These are phyloP conservation scores for Rheum nobile DNA, from an alignment of 148 eudicot genomes.

Conservation along the genomic window DNA sequence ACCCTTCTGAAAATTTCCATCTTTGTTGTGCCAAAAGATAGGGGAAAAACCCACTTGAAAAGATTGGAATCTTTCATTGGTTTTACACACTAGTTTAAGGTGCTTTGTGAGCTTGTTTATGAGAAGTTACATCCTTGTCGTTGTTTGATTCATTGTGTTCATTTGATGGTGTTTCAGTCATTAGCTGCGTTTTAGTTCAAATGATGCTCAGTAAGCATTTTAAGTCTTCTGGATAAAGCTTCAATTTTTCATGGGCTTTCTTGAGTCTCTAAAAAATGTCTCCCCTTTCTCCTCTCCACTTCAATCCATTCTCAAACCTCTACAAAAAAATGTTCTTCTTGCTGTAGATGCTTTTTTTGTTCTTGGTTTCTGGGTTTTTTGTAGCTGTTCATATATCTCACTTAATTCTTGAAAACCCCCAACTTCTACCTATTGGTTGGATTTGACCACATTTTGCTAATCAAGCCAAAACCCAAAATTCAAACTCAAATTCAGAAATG, in stretches of 20 bases:
- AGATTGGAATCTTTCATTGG: slow-evolving; percentile 7
- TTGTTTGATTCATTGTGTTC: not conserved
- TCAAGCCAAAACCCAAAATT: not conserved
- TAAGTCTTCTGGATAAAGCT: not conserved
- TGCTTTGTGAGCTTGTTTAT: not conserved
- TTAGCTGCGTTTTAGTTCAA: not conserved
- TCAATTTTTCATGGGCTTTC: slow-evolving; percentile 7
- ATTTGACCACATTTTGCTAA: not conserved
- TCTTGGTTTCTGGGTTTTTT: slow-evolving; percentile 7
- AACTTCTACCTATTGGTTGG: not conserved
- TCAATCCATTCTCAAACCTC: not conserved
- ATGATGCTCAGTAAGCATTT: not conserved
- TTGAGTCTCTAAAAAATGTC: not conserved
- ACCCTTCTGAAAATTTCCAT: not conserved
- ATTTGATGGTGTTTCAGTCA: not conserved
- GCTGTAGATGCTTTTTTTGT: not conserved
- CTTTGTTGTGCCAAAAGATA: slow-evolving; percentile 5
- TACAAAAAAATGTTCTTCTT: not conserved
- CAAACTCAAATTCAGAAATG: slow-evolving; percentile 19
- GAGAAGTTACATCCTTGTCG: not conserved
- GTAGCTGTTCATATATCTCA: not conserved
- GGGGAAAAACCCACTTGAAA: not conserved
- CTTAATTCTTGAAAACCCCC: slow-evolving; percentile 15
- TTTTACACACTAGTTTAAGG: slow-evolving; percentile 6
- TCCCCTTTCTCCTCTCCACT: not conserved